These are phyloP conservation scores for Odonthalia washingtoniensis DNA, from an alignment of 31 red algal species.

Conservation along the genomic window DNA sequence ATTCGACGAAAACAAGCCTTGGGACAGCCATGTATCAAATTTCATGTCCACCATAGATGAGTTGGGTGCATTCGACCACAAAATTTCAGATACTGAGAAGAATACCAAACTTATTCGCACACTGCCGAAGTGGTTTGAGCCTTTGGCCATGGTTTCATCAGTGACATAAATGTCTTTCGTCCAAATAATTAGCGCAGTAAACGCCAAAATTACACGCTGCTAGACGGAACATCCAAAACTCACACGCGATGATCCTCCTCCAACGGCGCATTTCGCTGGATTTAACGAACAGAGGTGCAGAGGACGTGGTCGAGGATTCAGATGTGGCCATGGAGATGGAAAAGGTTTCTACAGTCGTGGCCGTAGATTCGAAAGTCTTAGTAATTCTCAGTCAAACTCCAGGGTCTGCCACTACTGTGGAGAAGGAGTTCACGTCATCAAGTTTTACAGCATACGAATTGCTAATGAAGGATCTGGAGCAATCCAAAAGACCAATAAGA, in stretches of 20 bases:
- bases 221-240: background rate
- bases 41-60: slow-evolving; percentile 21
- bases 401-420: background rate
- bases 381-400: background rate
- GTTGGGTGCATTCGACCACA: slow-evolving; percentile 19
- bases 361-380: background rate
- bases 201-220: slow-evolving; percentile 1
- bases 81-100: slow-evolving; percentile 15
- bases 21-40: slow-evolving; percentile 9
- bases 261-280: background rate
- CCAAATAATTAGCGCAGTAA: background rate
- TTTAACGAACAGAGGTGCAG: background rate
- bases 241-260: background rate
- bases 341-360: background rate
- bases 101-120: slow-evolving; percentile 9
- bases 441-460: background rate
- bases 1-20: background rate
- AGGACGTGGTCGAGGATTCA: background rate
- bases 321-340: background rate
- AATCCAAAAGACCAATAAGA: background rate
- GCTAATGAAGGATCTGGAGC: background rate
- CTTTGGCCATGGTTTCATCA: background rate
- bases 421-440: background rate
- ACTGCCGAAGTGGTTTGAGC: slow-evolving; percentile 14
- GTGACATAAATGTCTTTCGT: background rate